Evolutionary conservation across 2,329 filamentous ascomycete genomes (phyloP), one percentile per base, ranked within the genome.

Genomic region (Paecilomyces niveus): DNA sequence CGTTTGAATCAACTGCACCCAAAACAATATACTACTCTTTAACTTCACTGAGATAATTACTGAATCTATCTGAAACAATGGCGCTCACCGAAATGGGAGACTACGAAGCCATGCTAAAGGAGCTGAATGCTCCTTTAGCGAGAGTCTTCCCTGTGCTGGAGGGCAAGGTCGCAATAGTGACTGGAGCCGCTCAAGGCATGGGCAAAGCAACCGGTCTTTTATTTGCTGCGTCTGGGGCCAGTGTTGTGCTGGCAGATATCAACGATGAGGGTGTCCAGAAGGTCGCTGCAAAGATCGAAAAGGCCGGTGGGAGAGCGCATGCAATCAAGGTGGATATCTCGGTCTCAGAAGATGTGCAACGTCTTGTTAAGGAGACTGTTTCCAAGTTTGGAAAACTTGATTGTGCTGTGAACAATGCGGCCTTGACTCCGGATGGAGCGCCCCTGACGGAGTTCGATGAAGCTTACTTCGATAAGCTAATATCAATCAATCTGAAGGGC

Each of bases 161-260:
- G 26, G 45, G 32, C 8, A 55, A 59, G n/a, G 29, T 52, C 22
- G 54, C 54, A 22, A 54, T 71, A 15, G 39, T 71, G 4, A 71
- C 68, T 0, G 70, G 68, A 9, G 69, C 59, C 15, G 64, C 65
- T 10, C 63, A 67, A 51, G 71, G 70, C 1, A 73, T 73, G 60
- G 70, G 70, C 10, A 67, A 65, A 59, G 65, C 67, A 4, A 69
- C 65, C 0, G 67, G 67, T 4, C 61, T 63, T 11, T 61, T 92
- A 5, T 92, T 93, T 66, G 88, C 88, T 2, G 89, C 89, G 57
- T 89, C 93, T 72, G 90, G 90, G 24, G 89, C 89, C 26, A 89
- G 86, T 69, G 89, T 94, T 0, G 79, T 93, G n/a, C 80, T 94
- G 32, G 85, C 88, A 18, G 90, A 93, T 72, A 88, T 93, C 59